These are phyloP conservation scores for Sutorius australiensis DNA, from an alignment of 768 basidiomycete genomes.

Conservation along the genomic window DNA sequence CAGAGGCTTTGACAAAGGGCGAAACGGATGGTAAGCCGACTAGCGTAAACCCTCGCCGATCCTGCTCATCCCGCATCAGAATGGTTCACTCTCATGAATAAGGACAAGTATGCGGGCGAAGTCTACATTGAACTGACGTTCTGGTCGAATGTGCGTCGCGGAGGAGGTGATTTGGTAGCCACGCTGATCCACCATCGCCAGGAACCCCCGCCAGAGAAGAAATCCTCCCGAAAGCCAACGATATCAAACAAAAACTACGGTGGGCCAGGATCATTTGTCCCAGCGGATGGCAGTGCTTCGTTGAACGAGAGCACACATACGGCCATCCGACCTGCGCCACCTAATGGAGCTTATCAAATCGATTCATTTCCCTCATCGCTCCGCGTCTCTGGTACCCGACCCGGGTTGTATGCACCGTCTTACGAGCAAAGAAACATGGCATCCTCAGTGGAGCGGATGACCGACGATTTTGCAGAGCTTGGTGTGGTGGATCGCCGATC, in stretches of 20 bases:
- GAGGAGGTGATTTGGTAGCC: neutral
- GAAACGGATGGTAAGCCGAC: slow-evolving; percentile 84
- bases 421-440: slow-evolving; percentile 56
- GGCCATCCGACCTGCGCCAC: slow-evolving; percentile 6
- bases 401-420: slow-evolving; percentile 69
- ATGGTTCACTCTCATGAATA: slow-evolving; percentile 89
- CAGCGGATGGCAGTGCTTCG: slow-evolving; percentile 38
- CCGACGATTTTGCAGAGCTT: slow-evolving; percentile 65
- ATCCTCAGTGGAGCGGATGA: slow-evolving; percentile 47
- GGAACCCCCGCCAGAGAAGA: slow-evolving; percentile 81
- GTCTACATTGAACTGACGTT: slow-evolving; percentile 96
- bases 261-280: slow-evolving; percentile 73
- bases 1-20: slow-evolving; percentile 87
- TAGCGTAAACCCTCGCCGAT: neutral
- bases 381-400: slow-evolving; percentile 57
- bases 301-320: slow-evolving; percentile 21
- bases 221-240: slow-evolving; percentile 44
- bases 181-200: slow-evolving; percentile 28
- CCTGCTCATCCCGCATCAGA: slow-evolving; percentile 47
- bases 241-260: slow-evolving; percentile 63
- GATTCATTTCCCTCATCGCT: slow-evolving; percentile 61
- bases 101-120: slow-evolving; percentile 93
- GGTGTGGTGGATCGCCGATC: slow-evolving; percentile 48
- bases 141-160: slow-evolving; percentile 77
- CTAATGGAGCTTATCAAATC: slow-evolving; percentile 35